Evolutionary conservation across 768 basidiomycete species (phyloP).

Genomic region (Kwoniella pini): DNA sequence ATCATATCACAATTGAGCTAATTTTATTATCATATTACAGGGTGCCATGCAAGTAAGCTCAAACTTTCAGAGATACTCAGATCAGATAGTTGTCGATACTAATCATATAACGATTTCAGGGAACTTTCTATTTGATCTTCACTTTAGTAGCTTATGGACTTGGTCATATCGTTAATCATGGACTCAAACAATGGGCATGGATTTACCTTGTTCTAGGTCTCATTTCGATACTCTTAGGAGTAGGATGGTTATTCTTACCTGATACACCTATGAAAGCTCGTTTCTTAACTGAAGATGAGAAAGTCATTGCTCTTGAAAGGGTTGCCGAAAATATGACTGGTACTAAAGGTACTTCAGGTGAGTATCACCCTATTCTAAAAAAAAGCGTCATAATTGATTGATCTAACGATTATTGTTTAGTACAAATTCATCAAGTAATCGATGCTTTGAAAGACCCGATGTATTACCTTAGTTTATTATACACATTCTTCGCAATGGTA

Average conservation of each 20-base stretch:
- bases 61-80: too few species aligned
- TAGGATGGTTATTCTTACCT: slow-evolving; percentile 20
- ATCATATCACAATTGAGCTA: too few species aligned
- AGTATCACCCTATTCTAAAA: neutral
- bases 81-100: too few species aligned
- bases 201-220: slow-evolving; percentile 25
- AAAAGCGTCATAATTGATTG: too few species aligned
- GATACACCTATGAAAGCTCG: slow-evolving; percentile 22
- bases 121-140: slow-evolving; percentile 30
- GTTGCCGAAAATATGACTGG: slow-evolving; percentile 28
- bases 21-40: neutral
- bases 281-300: slow-evolving; percentile 18
- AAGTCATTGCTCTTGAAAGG: slow-evolving; percentile 17
- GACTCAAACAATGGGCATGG: slow-evolving; percentile 26
- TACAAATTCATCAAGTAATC: slow-evolving; percentile 23
- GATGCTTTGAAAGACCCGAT: slow-evolving; percentile 25
- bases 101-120: too few species aligned
- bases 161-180: slow-evolving; percentile 19
- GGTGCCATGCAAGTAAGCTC: slow-evolving; percentile 26
- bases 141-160: slow-evolving; percentile 24
- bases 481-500: slow-evolving; percentile 20
- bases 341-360: slow-evolving; percentile 20
- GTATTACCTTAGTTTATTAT: slow-evolving; percentile 24
- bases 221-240: slow-evolving; percentile 12
- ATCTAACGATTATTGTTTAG: neutral